Base-by-base conservation (phyloP, 2,329 filamentous ascomycete genomes). In the Byssoonygena ceratinophila region DNA sequence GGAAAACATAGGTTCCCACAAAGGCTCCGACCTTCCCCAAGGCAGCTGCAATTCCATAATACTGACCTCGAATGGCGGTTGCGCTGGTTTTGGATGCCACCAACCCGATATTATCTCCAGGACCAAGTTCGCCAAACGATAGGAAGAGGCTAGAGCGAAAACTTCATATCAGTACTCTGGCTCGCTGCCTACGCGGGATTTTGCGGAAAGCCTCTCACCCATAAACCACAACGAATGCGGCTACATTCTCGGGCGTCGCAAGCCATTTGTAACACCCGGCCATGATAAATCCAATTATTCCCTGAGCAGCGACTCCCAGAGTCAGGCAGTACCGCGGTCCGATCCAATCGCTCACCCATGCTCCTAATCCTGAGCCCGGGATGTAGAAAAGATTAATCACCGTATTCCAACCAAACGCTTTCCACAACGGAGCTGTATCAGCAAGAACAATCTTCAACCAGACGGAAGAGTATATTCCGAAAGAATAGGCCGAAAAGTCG, bases 51-150 rank as follows among this genome's bases (percentile, higher is more conserved):
- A 74, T 71, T 7, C 71, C 79, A 61, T 83, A 83, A 66, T 82
- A 83, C 63, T 86, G 80, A 1, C 89, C 90, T 36, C 89, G 79
- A n/a, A 96, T 83, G 16, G 85, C 84, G 3, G 90, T 95, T 0
- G 90, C 87, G 61, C 83, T 89, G 1, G 87, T 90, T 74, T 95
- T 95, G 44, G 85, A 85, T 0, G 90, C 89, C 27, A 94, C 68
- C 0, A 95, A 77, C 2, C 89, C 89, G 59, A 95, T 94, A 66
- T 95, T 95, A 72, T 95, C 86, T 11, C 90, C 90, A 0, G 90
- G 88, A 0, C 90, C 89, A 37, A 94, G 70, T 66, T 92, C 87
- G 46, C 87, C 87, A 1, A 91, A 75, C 0, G 83, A 79, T 1
- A 87, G 73, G 71, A 92, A 92, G 57, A 92, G 75, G 14, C 79